Evolutionary conservation across 768 basidiomycete species (phyloP), one percentile per base, ranked within the genome.

Genomic region (Lentinula detonsa): DNA sequence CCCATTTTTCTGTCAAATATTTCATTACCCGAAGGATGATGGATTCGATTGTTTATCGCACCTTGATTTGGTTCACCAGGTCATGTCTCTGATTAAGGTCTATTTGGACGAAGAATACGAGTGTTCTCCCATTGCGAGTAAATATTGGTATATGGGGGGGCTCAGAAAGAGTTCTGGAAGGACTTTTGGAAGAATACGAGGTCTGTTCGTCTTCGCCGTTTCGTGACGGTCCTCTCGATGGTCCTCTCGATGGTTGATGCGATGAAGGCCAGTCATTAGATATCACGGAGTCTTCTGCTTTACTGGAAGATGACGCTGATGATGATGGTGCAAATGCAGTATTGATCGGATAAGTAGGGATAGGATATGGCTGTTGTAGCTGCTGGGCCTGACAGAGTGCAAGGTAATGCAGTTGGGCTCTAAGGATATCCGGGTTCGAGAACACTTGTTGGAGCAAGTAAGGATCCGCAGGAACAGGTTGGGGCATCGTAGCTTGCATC

Each of bases 21-120:
- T 40, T 21, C 60, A 49, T 31, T 45, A 11, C 35, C 13, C 40
- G 35, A 40, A 42, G 4, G 18, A 5, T 34, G 16, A 13, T 42
- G 28, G 10, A 6, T 28, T 39, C 37, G 31, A 28, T 11, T 9
- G 23, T 51, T 16, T 16, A 34, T 68, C 75, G 61, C 58, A 87
- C 89, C 81, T 87, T 89, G 69, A 91, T 85, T 7, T 75, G 72
- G 49, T 73, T 73, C 23, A 86, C 78, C 31, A 86, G 67, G 0
- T 74, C 70, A 15, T 74, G 72, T 23, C 88, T 78, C 54, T 82
- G 81, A 48, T 78, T 77, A 1, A 87, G 74, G 64, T 87, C 86
- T n/a, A 90, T 75, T 67, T 88, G 86, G 39, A 90, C 85, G 64
- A 83, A 88, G 64, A 90, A 89, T 11, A 73, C 69, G 50, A 85